Conservation (phyloP, 164 flowering plant species). For the Aristolochia contorta region DNA sequence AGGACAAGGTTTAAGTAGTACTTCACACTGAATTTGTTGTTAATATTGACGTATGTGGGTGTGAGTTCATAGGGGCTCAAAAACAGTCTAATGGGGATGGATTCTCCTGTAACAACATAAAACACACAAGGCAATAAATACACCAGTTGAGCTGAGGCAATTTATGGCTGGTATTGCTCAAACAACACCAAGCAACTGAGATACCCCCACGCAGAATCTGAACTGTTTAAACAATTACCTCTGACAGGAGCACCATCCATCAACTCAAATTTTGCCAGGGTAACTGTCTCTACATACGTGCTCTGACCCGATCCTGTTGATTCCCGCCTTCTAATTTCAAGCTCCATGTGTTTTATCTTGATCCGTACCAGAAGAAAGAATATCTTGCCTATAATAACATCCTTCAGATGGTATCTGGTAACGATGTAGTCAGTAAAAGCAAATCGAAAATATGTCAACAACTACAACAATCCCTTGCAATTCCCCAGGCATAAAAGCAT, state of each 20-base stretch:
- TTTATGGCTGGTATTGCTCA: no score
- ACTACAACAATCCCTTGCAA: no score
- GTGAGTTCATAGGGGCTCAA: conserved; percentile 29
- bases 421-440: background rate
- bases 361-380: conserved; percentile 93
- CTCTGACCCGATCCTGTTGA: conserved; percentile 94
- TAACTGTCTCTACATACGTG: conserved; percentile 93
- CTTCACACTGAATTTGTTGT: conserved; percentile 28
- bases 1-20: conserved; percentile 28
- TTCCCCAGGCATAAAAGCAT: no score
- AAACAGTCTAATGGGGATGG: conserved; percentile 26
- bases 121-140: background rate
- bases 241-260: conserved; percentile 99
- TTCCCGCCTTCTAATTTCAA: conserved; percentile 91
- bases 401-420: conserved; percentile 92
- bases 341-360: conserved; percentile 93
- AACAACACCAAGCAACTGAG: no score
- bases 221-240: conserved; percentile 33
- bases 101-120: conserved; percentile 20
- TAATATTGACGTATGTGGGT: conserved; percentile 27
- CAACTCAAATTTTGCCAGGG: conserved; percentile 86
- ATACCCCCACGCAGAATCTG: no score
- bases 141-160: background rate
- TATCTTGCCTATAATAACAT: conserved; percentile 87
- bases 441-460: no score